phyloP scores from a whole-genome alignment of 352 stramenopile species.

The Detonula confervacea region DNA sequence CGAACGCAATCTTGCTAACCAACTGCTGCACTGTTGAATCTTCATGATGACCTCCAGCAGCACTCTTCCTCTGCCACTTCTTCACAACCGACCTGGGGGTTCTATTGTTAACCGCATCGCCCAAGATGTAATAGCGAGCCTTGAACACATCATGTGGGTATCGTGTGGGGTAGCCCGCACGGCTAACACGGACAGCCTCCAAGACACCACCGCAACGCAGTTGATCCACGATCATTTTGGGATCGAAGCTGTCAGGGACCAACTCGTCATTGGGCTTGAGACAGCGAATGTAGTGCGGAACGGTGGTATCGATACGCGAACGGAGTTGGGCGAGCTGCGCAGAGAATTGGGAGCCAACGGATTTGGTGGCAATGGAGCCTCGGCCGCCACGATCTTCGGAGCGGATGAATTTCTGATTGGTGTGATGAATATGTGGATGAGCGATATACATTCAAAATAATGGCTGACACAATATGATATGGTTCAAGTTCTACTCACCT shows the following conservation, averaged over 20 bases:
- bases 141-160: conserved; percentile 91
- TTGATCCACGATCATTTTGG: conserved; percentile 91
- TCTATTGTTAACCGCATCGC: no score
- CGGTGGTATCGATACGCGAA: conserved; percentile 88
- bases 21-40: conserved; percentile 39
- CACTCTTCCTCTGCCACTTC: conserved; percentile 47
- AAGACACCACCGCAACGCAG: conserved; percentile 92
- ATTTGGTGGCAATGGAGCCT: conserved; percentile 7
- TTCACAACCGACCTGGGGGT: conserved; percentile 33
- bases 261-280: conserved; percentile 95
- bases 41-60: no score
- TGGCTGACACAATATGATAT: neutral
- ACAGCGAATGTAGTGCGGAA: conserved; percentile 94
- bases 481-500: neutral
- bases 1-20: conserved; percentile 55
- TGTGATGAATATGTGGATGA: no score
- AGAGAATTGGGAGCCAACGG: conserved; percentile 86
- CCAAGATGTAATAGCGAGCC: conserved; percentile 63
- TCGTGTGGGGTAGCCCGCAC: conserved; percentile 92
- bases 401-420: conserved; percentile 4
- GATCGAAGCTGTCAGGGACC: conserved; percentile 84
- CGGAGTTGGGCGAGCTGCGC: conserved; percentile 90
- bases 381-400: neutral
- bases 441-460: neutral
- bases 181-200: conserved; percentile 92